Evolutionary conservation across 2,329 filamentous ascomycete species (phyloP).

Genomic region (Botrytis hyacinthi): DNA sequence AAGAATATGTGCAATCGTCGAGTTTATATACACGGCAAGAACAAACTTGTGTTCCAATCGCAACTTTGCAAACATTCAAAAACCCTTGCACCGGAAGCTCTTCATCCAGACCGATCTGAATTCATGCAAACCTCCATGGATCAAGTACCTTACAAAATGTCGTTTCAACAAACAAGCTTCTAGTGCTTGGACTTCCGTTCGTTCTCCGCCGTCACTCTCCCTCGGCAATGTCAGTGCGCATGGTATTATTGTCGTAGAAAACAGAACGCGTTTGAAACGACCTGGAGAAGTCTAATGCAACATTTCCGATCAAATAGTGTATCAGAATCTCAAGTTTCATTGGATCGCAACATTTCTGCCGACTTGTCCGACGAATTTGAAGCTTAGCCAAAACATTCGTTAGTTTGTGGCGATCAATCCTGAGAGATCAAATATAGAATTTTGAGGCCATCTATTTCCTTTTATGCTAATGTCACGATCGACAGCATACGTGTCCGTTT

Average conservation of each 20-base stretch:
- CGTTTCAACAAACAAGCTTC: conserved; percentile 12
- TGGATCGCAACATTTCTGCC: neutral
- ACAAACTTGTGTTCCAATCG: conserved; percentile 1
- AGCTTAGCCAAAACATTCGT: conserved; percentile 3
- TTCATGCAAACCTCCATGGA: conserved; percentile 8
- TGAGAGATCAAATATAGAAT: neutral
- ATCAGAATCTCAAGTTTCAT: neutral
- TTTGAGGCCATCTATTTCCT: neutral
- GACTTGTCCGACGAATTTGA: neutral
- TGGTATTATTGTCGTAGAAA: neutral
- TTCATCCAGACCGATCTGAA: neutral
- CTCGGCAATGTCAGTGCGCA: conserved; percentile 1
- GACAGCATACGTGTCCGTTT: neutral
- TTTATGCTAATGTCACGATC: neutral
- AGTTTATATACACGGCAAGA: conserved; percentile 7
- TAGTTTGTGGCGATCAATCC: neutral
- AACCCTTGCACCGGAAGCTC: neutral
- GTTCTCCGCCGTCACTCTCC: neutral
- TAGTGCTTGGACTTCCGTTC: neutral
- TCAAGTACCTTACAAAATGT: neutral
- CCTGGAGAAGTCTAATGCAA: neutral
- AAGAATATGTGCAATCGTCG: neutral
- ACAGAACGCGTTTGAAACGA: conserved; percentile 6
- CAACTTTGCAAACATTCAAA: neutral
- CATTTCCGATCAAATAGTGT: neutral